phyloP scores from a whole-genome alignment of 1,284 basidiomycete genomes.

The Cryptococcus amylolentus region DNA sequence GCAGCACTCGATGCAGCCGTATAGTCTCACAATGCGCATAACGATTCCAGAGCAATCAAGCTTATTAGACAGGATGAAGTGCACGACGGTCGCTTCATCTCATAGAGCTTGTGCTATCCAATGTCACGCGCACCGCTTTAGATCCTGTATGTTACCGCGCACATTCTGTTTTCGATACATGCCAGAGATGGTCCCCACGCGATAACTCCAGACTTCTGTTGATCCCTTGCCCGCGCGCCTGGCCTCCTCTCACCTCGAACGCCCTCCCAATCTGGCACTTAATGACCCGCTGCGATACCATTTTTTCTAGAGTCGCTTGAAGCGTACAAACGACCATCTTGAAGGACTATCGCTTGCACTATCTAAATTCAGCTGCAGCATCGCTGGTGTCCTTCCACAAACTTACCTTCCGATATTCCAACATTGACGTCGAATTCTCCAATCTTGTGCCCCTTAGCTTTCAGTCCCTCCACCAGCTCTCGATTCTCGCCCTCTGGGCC shows the following conservation, averaged over 20 bases:
- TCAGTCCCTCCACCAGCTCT: slow-evolving; percentile 58
- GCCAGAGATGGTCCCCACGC: too few species aligned
- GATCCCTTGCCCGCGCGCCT: too few species aligned
- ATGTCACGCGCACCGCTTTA: too few species aligned
- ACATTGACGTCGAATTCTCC: slow-evolving; percentile 53
- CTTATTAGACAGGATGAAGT: not conserved
- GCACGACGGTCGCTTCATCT: too few species aligned
- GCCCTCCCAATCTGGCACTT: not conserved
- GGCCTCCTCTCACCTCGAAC: too few species aligned
- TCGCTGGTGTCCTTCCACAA: not conserved
- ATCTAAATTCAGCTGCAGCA: slow-evolving; percentile 38
- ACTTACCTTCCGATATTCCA: slow-evolving; percentile 39
- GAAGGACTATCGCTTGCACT: slow-evolving; percentile 65
- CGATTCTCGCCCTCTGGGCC: slow-evolving; percentile 52
- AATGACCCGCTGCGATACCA: slow-evolving; percentile 47
- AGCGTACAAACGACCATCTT: slow-evolving; percentile 53
- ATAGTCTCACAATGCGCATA: not conserved
- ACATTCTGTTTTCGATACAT: too few species aligned
- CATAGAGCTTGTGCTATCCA: too few species aligned
- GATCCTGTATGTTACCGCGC: too few species aligned
- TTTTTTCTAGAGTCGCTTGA: slow-evolving; percentile 46
- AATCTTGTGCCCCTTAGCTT: slow-evolving; percentile 66
- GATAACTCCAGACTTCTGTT: too few species aligned
- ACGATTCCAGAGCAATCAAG: not conserved
- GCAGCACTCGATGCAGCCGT: too few species aligned